phyloP scores from a whole-genome alignment of 176 grass and related monocot genomes.

The Saccharum spontaneum region DNA sequence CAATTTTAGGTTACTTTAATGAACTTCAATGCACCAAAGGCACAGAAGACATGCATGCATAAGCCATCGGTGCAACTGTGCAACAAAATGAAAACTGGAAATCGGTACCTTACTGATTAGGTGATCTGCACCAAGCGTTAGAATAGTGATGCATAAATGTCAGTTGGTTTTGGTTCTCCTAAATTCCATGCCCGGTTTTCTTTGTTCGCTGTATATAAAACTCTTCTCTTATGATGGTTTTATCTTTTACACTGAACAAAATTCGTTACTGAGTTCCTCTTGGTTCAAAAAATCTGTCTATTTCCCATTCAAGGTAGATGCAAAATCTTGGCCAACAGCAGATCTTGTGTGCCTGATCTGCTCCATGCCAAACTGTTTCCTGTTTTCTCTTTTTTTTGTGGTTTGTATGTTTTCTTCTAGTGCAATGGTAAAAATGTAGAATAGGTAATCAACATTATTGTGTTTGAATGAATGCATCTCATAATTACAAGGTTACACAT shows the following conservation, averaged over 20 bases:
- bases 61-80: not conserved
- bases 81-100: not conserved
- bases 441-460: not conserved
- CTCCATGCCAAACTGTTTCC: not conserved
- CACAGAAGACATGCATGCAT: not conserved
- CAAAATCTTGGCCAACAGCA: not conserved
- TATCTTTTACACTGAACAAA: not conserved
- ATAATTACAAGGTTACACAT: not conserved
- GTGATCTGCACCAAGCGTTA: not conserved
- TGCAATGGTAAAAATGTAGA: not conserved
- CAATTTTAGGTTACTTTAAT: constrained; percentile 1
- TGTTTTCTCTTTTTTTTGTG: not conserved
- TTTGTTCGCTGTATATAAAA: not conserved
- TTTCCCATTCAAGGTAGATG: not conserved
- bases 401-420: not conserved
- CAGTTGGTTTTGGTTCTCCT: not conserved
- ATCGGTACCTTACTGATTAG: not conserved
- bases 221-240: not conserved
- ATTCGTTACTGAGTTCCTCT: not conserved
- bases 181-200: not conserved
- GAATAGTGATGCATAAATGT: not conserved
- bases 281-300: not conserved
- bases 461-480: not conserved
- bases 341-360: not conserved
- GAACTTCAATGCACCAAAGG: not conserved